Conservation (phyloP, 768 basidiomycete genomes). For the Goffeauzyma gilvescens region DNA sequence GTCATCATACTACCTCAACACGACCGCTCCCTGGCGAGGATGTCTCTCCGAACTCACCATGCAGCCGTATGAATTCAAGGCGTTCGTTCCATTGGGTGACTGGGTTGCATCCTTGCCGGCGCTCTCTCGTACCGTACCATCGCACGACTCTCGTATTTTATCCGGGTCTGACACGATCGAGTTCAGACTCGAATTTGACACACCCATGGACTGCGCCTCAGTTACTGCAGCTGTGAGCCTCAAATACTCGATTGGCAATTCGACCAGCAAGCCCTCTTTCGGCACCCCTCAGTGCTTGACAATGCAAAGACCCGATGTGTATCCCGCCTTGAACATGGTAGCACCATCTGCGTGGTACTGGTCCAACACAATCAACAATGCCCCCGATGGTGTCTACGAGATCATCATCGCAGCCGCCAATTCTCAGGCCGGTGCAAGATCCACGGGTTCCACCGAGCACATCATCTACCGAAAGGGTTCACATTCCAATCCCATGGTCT, state of each 20-base stretch:
- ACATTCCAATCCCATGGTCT: constrained; percentile 62
- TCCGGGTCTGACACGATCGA: constrained; percentile 39
- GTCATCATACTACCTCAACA: constrained; percentile 45
- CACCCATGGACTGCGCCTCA: constrained; percentile 51
- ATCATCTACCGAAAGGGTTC: constrained; percentile 63
- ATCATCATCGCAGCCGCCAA: constrained; percentile 47
- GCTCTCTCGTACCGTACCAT: constrained; percentile 61
- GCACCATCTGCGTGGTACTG: constrained; percentile 49
- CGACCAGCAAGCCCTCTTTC: constrained; percentile 43
- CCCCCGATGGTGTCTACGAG: constrained; percentile 66
- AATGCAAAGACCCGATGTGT: constrained; percentile 18
- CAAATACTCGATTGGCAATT: constrained; percentile 50
- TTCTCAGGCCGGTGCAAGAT: constrained; percentile 34
- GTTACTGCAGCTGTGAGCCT: constrained; percentile 48
- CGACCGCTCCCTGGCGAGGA: constrained; percentile 48
- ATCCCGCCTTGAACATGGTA: constrained; percentile 41
- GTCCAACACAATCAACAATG: constrained; percentile 51
- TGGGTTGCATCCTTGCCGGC: constrained; percentile 57
- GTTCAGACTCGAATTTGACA: constrained; percentile 61
- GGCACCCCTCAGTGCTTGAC: constrained; percentile 14
- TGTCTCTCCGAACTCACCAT: constrained; percentile 51
- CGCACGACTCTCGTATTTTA: constrained; percentile 60
- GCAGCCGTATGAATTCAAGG: constrained; percentile 62
- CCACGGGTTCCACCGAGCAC: constrained; percentile 52
- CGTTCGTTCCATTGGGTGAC: constrained; percentile 46